These are phyloP conservation scores for Colletotrichum endophyticum DNA, from an alignment of 2,329 filamentous ascomycete genomes.

Conservation along the genomic window DNA sequence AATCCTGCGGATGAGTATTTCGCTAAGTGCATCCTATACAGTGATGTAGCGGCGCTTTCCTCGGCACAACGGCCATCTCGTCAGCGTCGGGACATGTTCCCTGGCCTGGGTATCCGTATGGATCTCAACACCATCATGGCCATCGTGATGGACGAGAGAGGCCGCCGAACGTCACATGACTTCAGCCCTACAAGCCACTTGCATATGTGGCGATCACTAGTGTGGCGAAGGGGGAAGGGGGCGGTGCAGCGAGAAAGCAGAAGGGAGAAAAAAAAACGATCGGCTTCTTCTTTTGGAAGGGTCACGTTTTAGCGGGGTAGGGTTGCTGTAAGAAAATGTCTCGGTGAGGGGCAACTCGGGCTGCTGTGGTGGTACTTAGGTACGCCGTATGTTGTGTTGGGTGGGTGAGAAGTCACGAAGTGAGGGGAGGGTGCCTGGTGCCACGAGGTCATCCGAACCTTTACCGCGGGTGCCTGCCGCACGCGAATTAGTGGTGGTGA, in stretches of 20 bases:
- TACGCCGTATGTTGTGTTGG: not conserved
- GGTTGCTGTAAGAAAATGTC: not conserved
- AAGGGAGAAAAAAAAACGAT: not conserved
- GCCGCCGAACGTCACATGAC: constrained; percentile 7
- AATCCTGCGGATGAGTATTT: not conserved
- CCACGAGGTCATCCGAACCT: not conserved
- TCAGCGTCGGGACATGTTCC: not conserved
- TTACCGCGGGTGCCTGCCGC: not conserved
- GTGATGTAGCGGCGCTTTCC: not conserved
- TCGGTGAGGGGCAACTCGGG: not conserved
- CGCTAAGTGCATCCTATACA: not conserved
- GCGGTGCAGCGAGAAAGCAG: not conserved
- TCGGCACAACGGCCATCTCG: not conserved
- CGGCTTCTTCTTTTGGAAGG: not conserved
- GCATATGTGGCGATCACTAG: not conserved
- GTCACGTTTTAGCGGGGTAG: not conserved
- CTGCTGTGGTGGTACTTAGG: too few species aligned
- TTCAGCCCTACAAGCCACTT: constrained; percentile 11
- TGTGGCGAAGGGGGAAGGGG: not conserved
- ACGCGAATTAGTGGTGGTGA: not conserved
- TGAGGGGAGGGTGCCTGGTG: not conserved
- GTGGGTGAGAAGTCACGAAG: not conserved
- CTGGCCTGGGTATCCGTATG: not conserved
- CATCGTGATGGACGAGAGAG: not conserved
- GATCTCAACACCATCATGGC: not conserved